These are phyloP conservation scores for Graphium sp. DNA, from an alignment of 2,329 filamentous ascomycete species.

Conservation along the genomic window DNA sequence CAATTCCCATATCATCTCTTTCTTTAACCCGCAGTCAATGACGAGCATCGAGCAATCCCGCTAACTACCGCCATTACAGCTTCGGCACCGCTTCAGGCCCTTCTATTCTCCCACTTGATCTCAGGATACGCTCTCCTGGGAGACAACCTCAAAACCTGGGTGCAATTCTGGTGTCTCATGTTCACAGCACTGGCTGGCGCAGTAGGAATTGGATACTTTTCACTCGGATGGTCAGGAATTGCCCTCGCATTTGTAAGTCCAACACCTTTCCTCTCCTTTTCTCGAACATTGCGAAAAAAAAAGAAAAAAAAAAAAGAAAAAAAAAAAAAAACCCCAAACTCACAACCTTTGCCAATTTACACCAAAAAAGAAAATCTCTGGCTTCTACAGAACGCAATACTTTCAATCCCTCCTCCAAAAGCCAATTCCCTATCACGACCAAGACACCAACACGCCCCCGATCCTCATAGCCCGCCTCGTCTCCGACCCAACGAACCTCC, in stretches of 20 bases:
- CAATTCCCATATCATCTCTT: not conserved
- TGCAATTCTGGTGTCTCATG: slow-evolving; percentile 14
- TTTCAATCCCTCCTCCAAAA: slow-evolving; percentile 13
- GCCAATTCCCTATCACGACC: slow-evolving; percentile 12
- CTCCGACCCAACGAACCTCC: slow-evolving; percentile 14
- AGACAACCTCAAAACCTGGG: slow-evolving; percentile 2
- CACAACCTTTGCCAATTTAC: too few relatives aligned
- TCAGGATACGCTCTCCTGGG: slow-evolving; percentile 4
- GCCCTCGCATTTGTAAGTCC: slow-evolving; percentile 7
- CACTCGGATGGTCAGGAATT: slow-evolving; percentile 10
- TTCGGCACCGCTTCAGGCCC: slow-evolving; percentile 5
- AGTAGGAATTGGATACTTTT: slow-evolving; percentile 12
- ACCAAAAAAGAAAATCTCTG: slow-evolving; percentile 5
- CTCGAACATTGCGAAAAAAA: not conserved
- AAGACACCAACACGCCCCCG: slow-evolving; percentile 12
- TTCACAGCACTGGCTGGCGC: slow-evolving; percentile 13
- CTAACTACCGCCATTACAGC: not conserved
- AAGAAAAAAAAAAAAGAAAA: too few relatives aligned
- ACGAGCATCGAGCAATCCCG: not conserved
- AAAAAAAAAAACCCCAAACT: too few relatives aligned
- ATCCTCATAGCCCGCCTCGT: slow-evolving; percentile 11
- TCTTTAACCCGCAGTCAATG: not conserved
- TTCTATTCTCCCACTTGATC: slow-evolving; percentile 6
- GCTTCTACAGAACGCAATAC: slow-evolving; percentile 12
- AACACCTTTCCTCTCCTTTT: not conserved